Evolutionary conservation across 176 grass and related monocot species (phyloP), one percentile per base, ranked within the genome.

Genomic region (Phragmites australis): DNA sequence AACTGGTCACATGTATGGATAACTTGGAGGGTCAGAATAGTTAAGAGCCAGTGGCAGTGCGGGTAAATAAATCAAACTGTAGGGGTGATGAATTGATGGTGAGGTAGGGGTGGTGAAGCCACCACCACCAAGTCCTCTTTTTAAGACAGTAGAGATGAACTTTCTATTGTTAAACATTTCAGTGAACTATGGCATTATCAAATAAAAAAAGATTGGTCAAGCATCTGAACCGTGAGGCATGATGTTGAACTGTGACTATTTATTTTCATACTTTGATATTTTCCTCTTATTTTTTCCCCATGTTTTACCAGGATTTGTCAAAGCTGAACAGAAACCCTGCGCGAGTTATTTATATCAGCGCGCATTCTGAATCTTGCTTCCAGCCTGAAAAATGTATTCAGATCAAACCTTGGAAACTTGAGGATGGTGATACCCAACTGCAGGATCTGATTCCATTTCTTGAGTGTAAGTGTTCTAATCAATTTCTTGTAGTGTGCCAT

Each of bases 361-460:
- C 88, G 9, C 88, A 98, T 74, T 53, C 86, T 75, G 96, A 98
- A 64, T 81, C 83, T 78, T 89, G 84, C 83, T 72, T 94, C 62
- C 90, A 98, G 52, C 88, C 82, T 75, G 92, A 88, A 30, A 98
- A 95, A 78, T 88, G 77, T 78, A 84, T 98, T 68, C 8, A 62
- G 9, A 46, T 95, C 31, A 98, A 89, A 70, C 92, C 96, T 68
- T 95, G 86, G 88, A 98, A 89, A 83, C 88, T 94, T 69, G 96
- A 98, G 87, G 84, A 73, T 82, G 73, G 82, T 58, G 92, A 98
- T 50, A 93, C 96, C 37, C 81, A 83, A 57, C 88, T 98, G 57
- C 60, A 95, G 78, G 96, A 98, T 94, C 86, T 98, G 72, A 86
- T 98, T 87, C 96, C 96, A 30, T 98, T 98, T 91, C 92, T 98